Conservation (phyloP, 1,139 yeast species). For the Kodamaea sp. region DNA sequence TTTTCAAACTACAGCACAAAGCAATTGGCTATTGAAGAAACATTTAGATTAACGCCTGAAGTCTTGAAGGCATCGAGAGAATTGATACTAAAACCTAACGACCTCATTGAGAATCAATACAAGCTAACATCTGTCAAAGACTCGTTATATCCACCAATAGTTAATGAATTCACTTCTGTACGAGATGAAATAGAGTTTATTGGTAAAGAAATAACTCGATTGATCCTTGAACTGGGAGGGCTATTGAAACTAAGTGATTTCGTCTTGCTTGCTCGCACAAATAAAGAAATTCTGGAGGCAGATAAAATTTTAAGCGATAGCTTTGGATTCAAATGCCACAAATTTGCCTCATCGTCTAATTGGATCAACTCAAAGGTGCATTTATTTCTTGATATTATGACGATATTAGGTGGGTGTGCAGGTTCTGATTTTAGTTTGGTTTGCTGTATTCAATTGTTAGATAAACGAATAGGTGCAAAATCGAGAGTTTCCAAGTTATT, state of each 20-base stretch:
- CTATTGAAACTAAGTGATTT: constrained; percentile 48
- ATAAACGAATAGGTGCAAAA: constrained; percentile 22
- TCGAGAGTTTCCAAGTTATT: constrained; percentile 28
- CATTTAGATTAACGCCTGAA: constrained; percentile 60
- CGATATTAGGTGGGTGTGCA: constrained; percentile 30
- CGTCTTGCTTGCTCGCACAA: constrained; percentile 52
- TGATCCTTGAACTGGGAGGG: constrained; percentile 46
- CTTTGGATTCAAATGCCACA: constrained; percentile 42
- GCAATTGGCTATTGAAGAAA: constrained; percentile 39
- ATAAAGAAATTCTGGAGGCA: constrained; percentile 47
- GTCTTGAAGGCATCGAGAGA: constrained; percentile 42
- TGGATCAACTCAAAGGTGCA: constrained; percentile 55
- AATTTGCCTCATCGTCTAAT: constrained; percentile 44
- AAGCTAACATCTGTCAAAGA: constrained; percentile 18
- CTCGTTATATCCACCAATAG: constrained; percentile 30
- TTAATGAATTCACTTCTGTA: constrained; percentile 16
- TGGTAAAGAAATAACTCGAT: constrained; percentile 41
- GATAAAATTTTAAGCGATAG: constrained; percentile 32
- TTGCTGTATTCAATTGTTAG: constrained; percentile 27
- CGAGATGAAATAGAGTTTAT: constrained; percentile 42
- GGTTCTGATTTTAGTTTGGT: constrained; percentile 36
- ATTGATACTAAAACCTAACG: constrained; percentile 13
- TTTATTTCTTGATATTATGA: constrained; percentile 48
- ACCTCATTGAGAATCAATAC: constrained; percentile 5
- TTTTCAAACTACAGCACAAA: constrained; percentile 24